A percentile compares a stretch with the other conserved stretches of the same genome.
These are phyloP conservation scores for Rosa lucieae DNA, from an alignment of 306 rosid species.

Conservation along the genomic window DNA sequence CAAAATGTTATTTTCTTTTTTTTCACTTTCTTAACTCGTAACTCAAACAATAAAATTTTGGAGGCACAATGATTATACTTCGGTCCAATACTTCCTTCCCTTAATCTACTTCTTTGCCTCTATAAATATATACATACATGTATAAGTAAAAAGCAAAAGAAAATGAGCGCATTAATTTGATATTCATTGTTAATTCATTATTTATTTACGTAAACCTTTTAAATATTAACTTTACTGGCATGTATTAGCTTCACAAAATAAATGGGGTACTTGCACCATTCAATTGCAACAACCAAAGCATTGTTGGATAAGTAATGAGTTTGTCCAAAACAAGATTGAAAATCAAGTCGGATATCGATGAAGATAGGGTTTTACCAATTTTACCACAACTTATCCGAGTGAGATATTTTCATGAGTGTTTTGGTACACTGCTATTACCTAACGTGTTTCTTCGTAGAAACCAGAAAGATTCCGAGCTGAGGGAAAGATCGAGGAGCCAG, in stretches of 20 bases:
- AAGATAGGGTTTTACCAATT: not conserved
- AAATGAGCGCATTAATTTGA: not conserved
- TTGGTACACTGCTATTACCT: not conserved
- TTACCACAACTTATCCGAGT: not conserved
- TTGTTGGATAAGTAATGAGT: not conserved
- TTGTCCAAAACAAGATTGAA: not conserved
- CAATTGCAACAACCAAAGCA: not conserved
- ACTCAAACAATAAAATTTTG: not conserved
- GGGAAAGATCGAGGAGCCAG: constrained; percentile 14
- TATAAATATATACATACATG: too few species aligned
- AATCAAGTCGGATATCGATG: not conserved
- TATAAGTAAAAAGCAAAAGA: too few species aligned
- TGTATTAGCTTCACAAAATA: too few species aligned
- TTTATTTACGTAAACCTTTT: not conserved
- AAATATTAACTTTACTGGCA: too few species aligned
- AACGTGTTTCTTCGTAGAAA: not conserved
- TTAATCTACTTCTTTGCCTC: not conserved
- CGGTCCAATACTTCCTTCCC: not conserved
- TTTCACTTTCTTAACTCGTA: not conserved
- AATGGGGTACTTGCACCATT: not conserved
- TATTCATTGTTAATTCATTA: rapidly evolving
- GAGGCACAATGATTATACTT: not conserved
- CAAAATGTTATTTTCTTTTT: too few species aligned
- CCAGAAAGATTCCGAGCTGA: constrained; percentile 3
- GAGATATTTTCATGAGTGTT: not conserved